phyloP scores from a whole-genome alignment of 176 grass and related monocot species.

The Musa acuminata region DNA sequence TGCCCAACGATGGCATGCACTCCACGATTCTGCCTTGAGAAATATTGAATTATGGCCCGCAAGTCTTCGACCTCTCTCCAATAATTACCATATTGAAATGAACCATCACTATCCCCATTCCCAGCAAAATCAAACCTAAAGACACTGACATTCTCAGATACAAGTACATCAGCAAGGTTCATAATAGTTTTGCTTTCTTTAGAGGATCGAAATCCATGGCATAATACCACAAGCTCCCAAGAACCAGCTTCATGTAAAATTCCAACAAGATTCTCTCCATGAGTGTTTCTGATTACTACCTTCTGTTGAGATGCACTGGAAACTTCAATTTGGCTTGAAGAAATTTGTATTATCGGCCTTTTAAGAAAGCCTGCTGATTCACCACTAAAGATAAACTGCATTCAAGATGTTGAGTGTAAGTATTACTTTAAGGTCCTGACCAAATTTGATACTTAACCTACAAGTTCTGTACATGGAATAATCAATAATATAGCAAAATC shows the following conservation, averaged over 20 bases:
- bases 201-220: constrained; percentile 83
- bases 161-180: constrained; percentile 42
- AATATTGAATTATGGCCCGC: constrained; percentile 33
- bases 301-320: constrained; percentile 39
- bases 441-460: background rate
- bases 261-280: constrained; percentile 55
- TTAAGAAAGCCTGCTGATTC: constrained; percentile 27
- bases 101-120: constrained; percentile 80
- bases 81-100: constrained; percentile 78
- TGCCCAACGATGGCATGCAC: constrained; percentile 52
- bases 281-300: constrained; percentile 52
- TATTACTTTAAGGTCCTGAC: background rate
- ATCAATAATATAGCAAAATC: no score
- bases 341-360: constrained; percentile 22
- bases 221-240: constrained; percentile 56
- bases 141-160: constrained; percentile 49
- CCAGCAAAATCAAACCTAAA: constrained; percentile 72
- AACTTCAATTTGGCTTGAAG: constrained; percentile 36
- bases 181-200: constrained; percentile 69
- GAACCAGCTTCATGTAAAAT: constrained; percentile 67
- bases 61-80: constrained; percentile 74
- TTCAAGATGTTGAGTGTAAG: background rate
- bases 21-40: constrained; percentile 35
- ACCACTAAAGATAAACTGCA: constrained; percentile 42
- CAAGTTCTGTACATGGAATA: no score